Evolutionary conservation across 2,329 filamentous ascomycete genomes (phyloP).

Genomic region (Zalaria sp.): DNA sequence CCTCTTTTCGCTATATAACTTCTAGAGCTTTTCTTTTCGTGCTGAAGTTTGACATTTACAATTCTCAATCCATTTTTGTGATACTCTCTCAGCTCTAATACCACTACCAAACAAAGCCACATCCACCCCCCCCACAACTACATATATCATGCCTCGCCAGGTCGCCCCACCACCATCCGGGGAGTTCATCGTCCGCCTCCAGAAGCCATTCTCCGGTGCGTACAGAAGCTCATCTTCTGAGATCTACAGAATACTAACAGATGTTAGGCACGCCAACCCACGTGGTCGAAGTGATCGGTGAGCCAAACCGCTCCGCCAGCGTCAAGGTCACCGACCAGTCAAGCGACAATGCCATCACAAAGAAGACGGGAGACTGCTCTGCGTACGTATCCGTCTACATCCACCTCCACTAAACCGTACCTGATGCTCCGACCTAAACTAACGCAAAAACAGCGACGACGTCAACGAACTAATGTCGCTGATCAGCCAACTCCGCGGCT

Average conservation of each 20-base stretch:
- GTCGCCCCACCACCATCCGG: conserved; percentile 21
- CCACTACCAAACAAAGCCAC: no score
- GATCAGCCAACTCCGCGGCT: conserved; percentile 23
- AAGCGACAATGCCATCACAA: conserved; percentile 16
- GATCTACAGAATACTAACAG: not conserved
- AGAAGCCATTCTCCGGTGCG: conserved; percentile 20
- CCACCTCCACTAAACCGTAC: not conserved
- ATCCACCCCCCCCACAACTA: no score
- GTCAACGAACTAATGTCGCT: conserved; percentile 25
- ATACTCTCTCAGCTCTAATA: no score
- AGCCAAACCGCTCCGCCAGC: conserved; percentile 24
- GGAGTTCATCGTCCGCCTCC: conserved; percentile 18
- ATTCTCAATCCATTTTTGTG: no score
- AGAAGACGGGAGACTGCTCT: conserved; percentile 25
- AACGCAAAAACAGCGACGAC: conserved; percentile 19
- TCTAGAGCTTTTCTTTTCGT: no score
- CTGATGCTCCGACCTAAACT: not conserved
- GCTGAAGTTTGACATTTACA: no score
- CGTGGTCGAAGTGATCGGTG: conserved; percentile 26
- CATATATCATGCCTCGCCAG: conserved; percentile 16
- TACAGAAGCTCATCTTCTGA: conserved; percentile 8
- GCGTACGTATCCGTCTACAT: conserved; percentile 9
- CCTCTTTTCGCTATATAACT: no score
- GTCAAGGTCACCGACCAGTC: conserved; percentile 18
- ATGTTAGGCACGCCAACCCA: conserved; percentile 15